A percentile compares a stretch with the other conserved stretches of the same genome.
phyloP scores from a whole-genome alignment of 139 green algal species.

The Eudorina sp. region DNA sequence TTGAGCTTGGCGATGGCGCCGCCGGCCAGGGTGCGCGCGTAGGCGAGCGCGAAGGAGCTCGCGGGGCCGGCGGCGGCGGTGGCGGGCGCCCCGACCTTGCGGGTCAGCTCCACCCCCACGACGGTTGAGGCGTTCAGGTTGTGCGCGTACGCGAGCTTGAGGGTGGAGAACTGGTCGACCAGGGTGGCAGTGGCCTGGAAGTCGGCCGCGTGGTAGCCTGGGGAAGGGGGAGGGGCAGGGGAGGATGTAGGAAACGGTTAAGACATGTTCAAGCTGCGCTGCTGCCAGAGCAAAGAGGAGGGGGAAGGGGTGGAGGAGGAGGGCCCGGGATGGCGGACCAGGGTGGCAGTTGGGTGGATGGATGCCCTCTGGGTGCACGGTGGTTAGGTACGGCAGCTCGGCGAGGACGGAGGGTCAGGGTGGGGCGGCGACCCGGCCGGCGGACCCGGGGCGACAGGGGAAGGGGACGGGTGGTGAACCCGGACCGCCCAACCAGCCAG shows the following conservation, averaged over 20 bases:
- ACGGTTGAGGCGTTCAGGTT: not conserved
- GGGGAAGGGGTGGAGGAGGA: too few relatives aligned
- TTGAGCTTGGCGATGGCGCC: constrained; percentile 7
- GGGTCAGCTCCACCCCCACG: constrained; percentile 22
- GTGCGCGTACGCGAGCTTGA: constrained; percentile 38
- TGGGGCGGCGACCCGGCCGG: too few relatives aligned
- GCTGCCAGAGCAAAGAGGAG: too few relatives aligned
- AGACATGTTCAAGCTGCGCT: not conserved
- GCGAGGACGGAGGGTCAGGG: too few relatives aligned
- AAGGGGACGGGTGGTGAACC: too few relatives aligned
- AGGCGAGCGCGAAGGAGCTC: constrained; percentile 38
- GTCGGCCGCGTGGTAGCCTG: constrained; percentile 40
- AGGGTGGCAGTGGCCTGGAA: constrained; percentile 32
- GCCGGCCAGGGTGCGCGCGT: constrained; percentile 14
- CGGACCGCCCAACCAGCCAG: too few relatives aligned
- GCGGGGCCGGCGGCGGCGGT: not conserved
- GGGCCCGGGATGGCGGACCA: not conserved
- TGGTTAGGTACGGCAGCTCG: too few relatives aligned
- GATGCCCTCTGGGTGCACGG: not conserved
- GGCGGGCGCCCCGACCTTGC: not conserved
- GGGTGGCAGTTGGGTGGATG: not conserved
- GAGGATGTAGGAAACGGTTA: not conserved
- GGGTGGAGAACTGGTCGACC: constrained; percentile 21
- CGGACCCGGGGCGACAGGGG: too few relatives aligned
- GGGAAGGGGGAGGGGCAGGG: not conserved